Evolutionary conservation across 2,329 filamentous ascomycete genomes (phyloP).

Genomic region (Domatiomyces globalis): DNA sequence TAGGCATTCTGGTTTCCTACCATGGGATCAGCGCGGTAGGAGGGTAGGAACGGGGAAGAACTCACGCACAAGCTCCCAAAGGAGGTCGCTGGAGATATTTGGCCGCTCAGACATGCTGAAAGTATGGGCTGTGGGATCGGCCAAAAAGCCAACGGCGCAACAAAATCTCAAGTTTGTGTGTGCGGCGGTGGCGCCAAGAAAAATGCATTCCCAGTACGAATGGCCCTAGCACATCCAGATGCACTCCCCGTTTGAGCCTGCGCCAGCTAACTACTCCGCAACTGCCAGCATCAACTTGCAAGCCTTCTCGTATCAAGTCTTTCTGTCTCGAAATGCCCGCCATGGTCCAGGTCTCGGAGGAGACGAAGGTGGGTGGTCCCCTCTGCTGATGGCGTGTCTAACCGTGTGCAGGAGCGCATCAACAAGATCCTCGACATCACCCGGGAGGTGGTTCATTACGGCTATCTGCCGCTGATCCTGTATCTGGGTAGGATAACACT

Average conservation of each 20-base stretch:
- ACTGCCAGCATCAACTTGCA: not conserved
- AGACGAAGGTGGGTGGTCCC: conserved; percentile 62
- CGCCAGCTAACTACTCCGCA: not conserved
- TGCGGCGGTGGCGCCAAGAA: not conserved
- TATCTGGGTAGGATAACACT: conserved; percentile 58
- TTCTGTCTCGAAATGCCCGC: not conserved
- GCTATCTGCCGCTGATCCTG: conserved; percentile 90
- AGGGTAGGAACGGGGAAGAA: conserved; percentile 23
- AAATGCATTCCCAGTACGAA: not conserved
- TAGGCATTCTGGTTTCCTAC: conserved; percentile 75
- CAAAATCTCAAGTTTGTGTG: not conserved
- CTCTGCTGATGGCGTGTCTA: not conserved
- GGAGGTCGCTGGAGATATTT: conserved; percentile 75
- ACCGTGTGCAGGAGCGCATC: conserved; percentile 68
- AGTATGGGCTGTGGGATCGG: not conserved
- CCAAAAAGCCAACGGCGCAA: not conserved
- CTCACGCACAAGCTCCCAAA: conserved; percentile 94
- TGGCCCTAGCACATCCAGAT: not conserved
- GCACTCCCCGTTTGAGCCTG: not conserved
- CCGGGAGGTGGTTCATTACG: conserved; percentile 89
- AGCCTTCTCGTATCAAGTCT: not conserved
- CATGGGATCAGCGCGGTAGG: conserved; percentile 6
- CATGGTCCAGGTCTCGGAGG: conserved; percentile 61
- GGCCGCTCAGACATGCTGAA: not conserved
- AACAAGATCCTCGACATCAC: conserved; percentile 91